Base-by-base conservation (phyloP, 371 early-diverging fungal species). In the Mortierella sp. region DNA sequence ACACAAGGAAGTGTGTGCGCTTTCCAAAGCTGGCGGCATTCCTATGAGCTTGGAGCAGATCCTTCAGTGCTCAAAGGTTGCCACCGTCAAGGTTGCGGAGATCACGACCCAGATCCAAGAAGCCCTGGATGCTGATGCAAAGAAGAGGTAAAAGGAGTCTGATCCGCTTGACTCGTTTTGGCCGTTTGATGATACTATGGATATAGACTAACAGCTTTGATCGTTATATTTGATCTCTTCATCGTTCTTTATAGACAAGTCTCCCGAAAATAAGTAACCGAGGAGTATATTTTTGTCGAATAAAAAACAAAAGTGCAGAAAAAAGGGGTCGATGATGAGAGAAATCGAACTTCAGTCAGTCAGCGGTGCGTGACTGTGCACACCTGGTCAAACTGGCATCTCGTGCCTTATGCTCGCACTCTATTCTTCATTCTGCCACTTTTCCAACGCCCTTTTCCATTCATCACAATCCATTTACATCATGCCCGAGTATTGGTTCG, bases 21-120 rank as follows among this genome's bases (percentile, higher is more conserved):
- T 98, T 47, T 87, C 89, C 50, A 96, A 97, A 79, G 92, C 96
- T 5, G 99, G 98, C n/a, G 97, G 97, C 27, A 87, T 89, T 47
- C 86, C 93, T 12, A 68, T 94, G 64, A 84, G 82, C 15, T 71
- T 88, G 70, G 86, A 86, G 31, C 88, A 89, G 73, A 83, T 95
- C n/a, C 39, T 92, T 19, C 84, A 83, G 59, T 94, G 96, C 65
- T 86, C 90, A 2, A 83, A 90, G 48, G 86, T 95, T 56, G 94
- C 94, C 0, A 80, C 88, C 23, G 81, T 86, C 50, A 93, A 93
- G 78, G 92, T 89, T 3, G 82, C 83, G 2, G 93, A 93, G 55
- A 81, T 92, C 19, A 91, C 92, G 8, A 89, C 90, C 24, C 50
- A 88, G 57, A 90, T 95, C 50, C 83, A 90, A 56, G 83, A 79